A percentile compares a stretch with the other conserved stretches of the same genome.
Conservation (phyloP, 495 filamentous ascomycete genomes). For the Xylaria grammica region DNA sequence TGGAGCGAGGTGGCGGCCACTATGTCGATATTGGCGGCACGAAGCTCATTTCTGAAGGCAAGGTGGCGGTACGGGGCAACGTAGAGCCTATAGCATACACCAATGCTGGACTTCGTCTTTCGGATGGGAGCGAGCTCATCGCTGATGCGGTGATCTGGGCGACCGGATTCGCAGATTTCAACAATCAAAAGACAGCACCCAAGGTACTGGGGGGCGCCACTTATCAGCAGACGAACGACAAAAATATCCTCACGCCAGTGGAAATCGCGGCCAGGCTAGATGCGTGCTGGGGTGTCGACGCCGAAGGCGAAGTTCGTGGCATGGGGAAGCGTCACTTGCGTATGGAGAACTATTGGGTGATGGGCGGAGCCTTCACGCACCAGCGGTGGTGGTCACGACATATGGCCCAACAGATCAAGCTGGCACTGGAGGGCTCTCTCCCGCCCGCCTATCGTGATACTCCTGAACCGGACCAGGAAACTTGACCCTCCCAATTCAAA, state of each 20-base stretch:
- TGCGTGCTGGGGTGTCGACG: slow-evolving; percentile 36
- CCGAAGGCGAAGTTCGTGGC: slow-evolving; percentile 41
- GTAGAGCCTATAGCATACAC: slow-evolving; percentile 36
- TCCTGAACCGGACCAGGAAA: not conserved
- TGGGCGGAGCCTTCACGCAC: slow-evolving; percentile 34
- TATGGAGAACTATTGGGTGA: slow-evolving; percentile 40
- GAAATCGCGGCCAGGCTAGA: slow-evolving; percentile 35
- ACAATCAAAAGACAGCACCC: slow-evolving; percentile 25
- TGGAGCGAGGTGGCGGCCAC: slow-evolving; percentile 41
- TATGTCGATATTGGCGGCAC: slow-evolving; percentile 40
- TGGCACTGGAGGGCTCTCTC: slow-evolving; percentile 33
- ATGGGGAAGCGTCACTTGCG: slow-evolving; percentile 37
- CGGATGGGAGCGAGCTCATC: slow-evolving; percentile 33
- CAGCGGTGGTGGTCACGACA: slow-evolving; percentile 38
- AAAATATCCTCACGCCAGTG: not conserved
- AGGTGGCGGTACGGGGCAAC: slow-evolving; percentile 27
- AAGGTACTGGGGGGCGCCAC: slow-evolving; percentile 15
- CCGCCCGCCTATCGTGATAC: slow-evolving; percentile 34
- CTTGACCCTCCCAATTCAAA: too few relatives aligned
- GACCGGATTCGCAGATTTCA: slow-evolving; percentile 40
- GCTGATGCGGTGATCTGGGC: slow-evolving; percentile 44
- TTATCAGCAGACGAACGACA: slow-evolving; percentile 20
- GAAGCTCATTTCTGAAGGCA: slow-evolving; percentile 29
- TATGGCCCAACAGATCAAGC: slow-evolving; percentile 44
- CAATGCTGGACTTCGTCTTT: slow-evolving; percentile 32